Conservation (phyloP, 208 protist species). For the Trypanosomatidae sp. region DNA sequence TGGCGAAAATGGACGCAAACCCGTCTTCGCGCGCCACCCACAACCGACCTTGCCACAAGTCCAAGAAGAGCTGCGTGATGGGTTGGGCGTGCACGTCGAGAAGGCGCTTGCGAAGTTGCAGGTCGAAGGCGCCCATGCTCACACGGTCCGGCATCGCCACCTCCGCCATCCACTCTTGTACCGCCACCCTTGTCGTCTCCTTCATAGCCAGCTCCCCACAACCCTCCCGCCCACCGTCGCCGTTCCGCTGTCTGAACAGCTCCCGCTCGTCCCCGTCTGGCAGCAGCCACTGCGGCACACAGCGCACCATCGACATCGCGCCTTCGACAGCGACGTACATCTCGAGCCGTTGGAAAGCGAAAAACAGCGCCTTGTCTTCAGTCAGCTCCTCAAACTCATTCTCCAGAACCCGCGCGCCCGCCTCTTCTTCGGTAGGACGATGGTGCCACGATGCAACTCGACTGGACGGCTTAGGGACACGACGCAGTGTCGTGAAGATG, state of each 20-base stretch:
- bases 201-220: background rate
- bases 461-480: constrained; percentile 47
- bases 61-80: constrained; percentile 64
- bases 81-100: constrained; percentile 80
- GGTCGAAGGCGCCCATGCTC: constrained; percentile 37
- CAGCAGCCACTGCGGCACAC: constrained; percentile 47
- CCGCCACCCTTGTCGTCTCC: background rate
- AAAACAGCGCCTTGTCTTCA: constrained; percentile 80
- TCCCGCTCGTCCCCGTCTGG: constrained; percentile 44
- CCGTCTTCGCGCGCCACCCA: constrained; percentile 85
- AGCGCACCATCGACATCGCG: constrained; percentile 65
- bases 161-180: constrained; percentile 23
- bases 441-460: constrained; percentile 64
- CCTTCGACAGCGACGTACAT: constrained; percentile 80
- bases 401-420: constrained; percentile 59
- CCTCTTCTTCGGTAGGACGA: constrained; percentile 60
- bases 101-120: constrained; percentile 50
- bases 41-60: constrained; percentile 43
- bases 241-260: constrained; percentile 34
- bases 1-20: constrained; percentile 69
- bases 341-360: constrained; percentile 64
- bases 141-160: constrained; percentile 26
- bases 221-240: background rate
- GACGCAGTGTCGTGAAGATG: constrained; percentile 69
- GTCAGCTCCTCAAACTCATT: constrained; percentile 80